phyloP scores from a whole-genome alignment of 768 basidiomycete genomes.

The Podaxis mareebaensis region DNA sequence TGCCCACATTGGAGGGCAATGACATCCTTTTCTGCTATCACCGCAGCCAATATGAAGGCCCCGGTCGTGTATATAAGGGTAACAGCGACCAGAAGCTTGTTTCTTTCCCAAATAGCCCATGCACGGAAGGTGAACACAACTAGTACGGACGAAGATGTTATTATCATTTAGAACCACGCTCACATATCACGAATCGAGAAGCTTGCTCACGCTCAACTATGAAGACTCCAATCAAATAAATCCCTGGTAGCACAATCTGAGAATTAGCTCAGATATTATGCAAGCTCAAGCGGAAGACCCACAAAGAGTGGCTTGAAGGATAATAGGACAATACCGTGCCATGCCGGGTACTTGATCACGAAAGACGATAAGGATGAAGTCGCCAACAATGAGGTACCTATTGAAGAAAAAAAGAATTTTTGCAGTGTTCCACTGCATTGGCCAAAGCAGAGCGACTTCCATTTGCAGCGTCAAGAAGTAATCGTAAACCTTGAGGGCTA shows the following conservation, averaged over 20 bases:
- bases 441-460: constrained; percentile 26
- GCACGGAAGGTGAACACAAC: constrained; percentile 1
- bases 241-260: not conserved
- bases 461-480: constrained; percentile 23
- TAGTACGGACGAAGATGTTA: not conserved
- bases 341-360: constrained; percentile 1
- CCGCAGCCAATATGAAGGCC: not conserved
- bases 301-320: not conserved
- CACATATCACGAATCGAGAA: not conserved
- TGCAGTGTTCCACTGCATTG: constrained; percentile 20
- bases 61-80: not conserved
- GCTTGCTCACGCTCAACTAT: not conserved
- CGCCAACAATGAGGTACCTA: constrained; percentile 27
- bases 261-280: too few relatives aligned
- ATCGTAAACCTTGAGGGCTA: constrained; percentile 14
- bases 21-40: not conserved
- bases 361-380: constrained; percentile 11
- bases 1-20: not conserved
- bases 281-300: not conserved
- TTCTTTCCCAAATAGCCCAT: not conserved
- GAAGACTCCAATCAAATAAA: not conserved
- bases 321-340: not conserved
- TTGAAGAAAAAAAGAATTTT: constrained; percentile 27
- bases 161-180: not conserved
- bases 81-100: not conserved